Percentiles rank a stretch among this genome's conserved stretches.
Evolutionary conservation across 1,284 basidiomycete species (phyloP).

Genomic region (Puccinia triticina): DNA sequence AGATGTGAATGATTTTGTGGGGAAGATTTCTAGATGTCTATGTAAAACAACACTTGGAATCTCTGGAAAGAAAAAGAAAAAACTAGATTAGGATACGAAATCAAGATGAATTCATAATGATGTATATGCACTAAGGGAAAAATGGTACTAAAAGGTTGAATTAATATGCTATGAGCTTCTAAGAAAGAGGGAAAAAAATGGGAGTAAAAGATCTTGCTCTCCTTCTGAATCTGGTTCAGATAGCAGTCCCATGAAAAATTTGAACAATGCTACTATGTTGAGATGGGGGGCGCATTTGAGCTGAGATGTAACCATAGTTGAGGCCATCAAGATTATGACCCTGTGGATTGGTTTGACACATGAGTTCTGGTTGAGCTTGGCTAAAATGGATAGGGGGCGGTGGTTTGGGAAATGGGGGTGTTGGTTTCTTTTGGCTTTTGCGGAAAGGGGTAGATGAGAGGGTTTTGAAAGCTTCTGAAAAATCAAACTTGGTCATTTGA

Average conservation of each 20-base stretch:
- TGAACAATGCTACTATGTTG: conserved; percentile 4
- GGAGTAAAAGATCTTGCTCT: background rate
- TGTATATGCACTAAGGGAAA: background rate
- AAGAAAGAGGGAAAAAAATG: background rate
- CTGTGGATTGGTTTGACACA: background rate
- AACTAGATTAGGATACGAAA: background rate
- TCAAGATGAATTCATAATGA: background rate
- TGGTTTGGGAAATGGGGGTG: background rate
- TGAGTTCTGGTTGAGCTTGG: background rate
- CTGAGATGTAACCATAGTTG: background rate
- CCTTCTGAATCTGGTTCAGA: background rate
- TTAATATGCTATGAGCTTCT: background rate
- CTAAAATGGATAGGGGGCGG: conserved; percentile 9
- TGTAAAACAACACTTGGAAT: background rate
- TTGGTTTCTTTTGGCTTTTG: background rate
- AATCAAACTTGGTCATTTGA: conserved; percentile 20
- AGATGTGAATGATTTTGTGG: background rate
- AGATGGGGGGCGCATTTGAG: background rate
- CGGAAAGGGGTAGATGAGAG: conserved; percentile 20
- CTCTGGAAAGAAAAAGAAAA: background rate
- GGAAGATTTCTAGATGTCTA: background rate
- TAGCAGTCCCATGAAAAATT: conserved; percentile 13
- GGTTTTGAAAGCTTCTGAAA: conserved; percentile 13
- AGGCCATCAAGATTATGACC: background rate
- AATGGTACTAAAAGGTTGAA: background rate